A percentile compares a stretch with the other conserved stretches of the same genome.
phyloP scores from a whole-genome alignment of 352 stramenopile species.

The Pythium chondricola region DNA sequence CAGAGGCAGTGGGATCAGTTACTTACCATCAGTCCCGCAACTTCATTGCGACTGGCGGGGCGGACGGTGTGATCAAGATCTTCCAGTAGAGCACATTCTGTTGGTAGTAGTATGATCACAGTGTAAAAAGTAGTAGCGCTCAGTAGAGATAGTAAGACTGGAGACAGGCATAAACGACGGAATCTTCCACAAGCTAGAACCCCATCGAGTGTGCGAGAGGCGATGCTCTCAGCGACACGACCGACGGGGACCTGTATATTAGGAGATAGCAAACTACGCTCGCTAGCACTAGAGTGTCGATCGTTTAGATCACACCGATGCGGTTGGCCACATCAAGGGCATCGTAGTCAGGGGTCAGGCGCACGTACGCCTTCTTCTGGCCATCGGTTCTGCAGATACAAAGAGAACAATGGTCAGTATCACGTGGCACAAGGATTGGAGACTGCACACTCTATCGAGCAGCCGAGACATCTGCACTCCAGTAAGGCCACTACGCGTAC shows the following conservation, averaged over 20 bases:
- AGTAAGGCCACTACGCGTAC: constrained; percentile 14
- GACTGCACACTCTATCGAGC: background rate
- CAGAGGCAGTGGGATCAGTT: constrained; percentile 71
- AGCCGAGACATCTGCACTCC: constrained; percentile 5
- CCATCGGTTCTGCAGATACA: constrained; percentile 89
- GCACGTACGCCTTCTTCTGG: constrained; percentile 99
- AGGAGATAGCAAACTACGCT: constrained; percentile 50
- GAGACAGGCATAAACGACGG: background rate
- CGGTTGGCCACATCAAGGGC: constrained; percentile 99
- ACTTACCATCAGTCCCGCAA: constrained; percentile 73
- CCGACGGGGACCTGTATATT: constrained; percentile 27
- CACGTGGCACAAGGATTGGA: no score
- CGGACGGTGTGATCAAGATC: constrained; percentile 84
- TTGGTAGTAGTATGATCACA: constrained; percentile 13
- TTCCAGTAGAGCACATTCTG: constrained; percentile 55
- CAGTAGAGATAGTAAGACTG: constrained; percentile 15
- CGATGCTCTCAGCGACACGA: constrained; percentile 13
- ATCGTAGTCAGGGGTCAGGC: constrained; percentile 98
- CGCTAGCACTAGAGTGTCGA: constrained; percentile 22
- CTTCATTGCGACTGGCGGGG: constrained; percentile 72
- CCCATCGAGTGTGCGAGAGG: constrained; percentile 14
- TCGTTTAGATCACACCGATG: constrained; percentile 99
- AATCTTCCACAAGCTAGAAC: constrained; percentile 24
- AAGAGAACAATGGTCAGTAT: constrained; percentile 27
- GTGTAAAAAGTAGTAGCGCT: constrained; percentile 11